Conservation (phyloP, 371 early-diverging fungal species). For the Saksenaea oblongispora region DNA sequence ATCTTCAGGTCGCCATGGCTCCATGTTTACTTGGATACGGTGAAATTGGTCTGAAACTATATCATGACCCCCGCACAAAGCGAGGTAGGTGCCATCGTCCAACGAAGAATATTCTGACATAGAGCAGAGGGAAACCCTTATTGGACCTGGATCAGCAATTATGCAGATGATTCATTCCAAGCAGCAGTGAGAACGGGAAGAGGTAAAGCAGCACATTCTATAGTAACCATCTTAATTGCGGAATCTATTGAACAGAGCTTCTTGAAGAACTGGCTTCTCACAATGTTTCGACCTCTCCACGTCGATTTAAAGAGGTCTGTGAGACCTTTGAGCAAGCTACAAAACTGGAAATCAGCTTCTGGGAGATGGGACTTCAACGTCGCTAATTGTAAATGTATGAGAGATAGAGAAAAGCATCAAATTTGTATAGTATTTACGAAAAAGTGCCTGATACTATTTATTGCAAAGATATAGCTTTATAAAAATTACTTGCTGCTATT, state of each 20-base stretch:
- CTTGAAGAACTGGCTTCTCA: slow-evolving; percentile 54
- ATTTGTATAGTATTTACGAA: background rate
- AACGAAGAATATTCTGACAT: background rate
- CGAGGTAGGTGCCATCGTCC: slow-evolving; percentile 26
- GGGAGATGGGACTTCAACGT: slow-evolving; percentile 64
- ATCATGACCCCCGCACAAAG: slow-evolving; percentile 66
- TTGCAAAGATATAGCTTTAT: too few species aligned
- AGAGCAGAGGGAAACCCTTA: slow-evolving; percentile 72
- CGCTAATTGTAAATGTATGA: slow-evolving; percentile 2
- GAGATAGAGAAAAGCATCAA: background rate
- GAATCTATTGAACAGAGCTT: slow-evolving; percentile 28
- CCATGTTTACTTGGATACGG: slow-evolving; percentile 87
- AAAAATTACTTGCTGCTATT: too few species aligned
- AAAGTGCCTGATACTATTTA: background rate
- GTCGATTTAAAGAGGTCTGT: slow-evolving; percentile 63
- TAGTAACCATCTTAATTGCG: background rate
- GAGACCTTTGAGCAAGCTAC: slow-evolving; percentile 73
- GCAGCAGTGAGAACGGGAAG: slow-evolving; percentile 61
- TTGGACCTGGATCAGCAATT: slow-evolving; percentile 80
- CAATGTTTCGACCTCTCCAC: slow-evolving; percentile 47
- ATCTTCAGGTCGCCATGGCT: slow-evolving; percentile 76
- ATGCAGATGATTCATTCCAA: slow-evolving; percentile 69
- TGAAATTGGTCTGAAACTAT: slow-evolving; percentile 69
- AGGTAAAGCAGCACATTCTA: slow-evolving; percentile 32
- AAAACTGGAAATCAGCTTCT: slow-evolving; percentile 70